phyloP scores from a whole-genome alignment of 2,329 filamentous ascomycete genomes.

The Coniosporium tulheliwenetii region DNA sequence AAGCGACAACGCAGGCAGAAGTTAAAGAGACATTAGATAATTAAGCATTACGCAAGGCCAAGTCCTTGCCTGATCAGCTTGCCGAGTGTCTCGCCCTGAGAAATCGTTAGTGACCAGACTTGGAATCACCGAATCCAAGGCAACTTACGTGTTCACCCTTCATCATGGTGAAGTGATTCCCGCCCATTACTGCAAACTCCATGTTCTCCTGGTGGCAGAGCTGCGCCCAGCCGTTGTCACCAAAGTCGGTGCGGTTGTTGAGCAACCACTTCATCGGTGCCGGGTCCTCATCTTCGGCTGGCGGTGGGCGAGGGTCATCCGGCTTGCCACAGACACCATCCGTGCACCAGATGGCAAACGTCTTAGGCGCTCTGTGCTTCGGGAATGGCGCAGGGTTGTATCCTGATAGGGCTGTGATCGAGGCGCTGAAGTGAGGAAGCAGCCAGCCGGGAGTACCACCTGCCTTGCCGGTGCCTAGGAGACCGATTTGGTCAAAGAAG shows the following conservation, averaged over 20 bases:
- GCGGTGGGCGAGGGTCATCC: constrained; percentile 48
- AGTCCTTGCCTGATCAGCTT: constrained; percentile 20
- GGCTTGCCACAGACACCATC: constrained; percentile 57
- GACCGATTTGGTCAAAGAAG: constrained; percentile 58
- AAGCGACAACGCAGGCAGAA: too few species aligned
- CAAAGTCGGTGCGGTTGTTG: constrained; percentile 58
- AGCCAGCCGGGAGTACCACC: constrained; percentile 56
- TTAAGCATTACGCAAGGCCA: background rate
- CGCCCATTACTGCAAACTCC: constrained; percentile 49
- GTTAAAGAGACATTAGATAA: too few species aligned
- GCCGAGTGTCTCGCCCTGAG: constrained; percentile 21
- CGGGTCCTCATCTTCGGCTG: constrained; percentile 40
- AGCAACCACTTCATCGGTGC: constrained; percentile 49
- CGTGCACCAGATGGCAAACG: constrained; percentile 54
- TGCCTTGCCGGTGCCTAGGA: constrained; percentile 47
- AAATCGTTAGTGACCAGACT: constrained; percentile 10
- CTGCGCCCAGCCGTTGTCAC: constrained; percentile 53
- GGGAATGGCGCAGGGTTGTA: constrained; percentile 52
- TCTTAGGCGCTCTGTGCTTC: constrained; percentile 41
- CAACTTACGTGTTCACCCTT: constrained; percentile 37
- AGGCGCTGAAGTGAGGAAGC: constrained; percentile 55
- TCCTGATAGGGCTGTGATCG: constrained; percentile 50
- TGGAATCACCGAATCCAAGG: background rate
- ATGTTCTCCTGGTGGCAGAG: constrained; percentile 47
- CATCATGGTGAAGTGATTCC: constrained; percentile 68